Evolutionary conservation across 139 green algal species (phyloP), one percentile per base, ranked within the genome.

Genomic region (Asterochloris sp.): DNA sequence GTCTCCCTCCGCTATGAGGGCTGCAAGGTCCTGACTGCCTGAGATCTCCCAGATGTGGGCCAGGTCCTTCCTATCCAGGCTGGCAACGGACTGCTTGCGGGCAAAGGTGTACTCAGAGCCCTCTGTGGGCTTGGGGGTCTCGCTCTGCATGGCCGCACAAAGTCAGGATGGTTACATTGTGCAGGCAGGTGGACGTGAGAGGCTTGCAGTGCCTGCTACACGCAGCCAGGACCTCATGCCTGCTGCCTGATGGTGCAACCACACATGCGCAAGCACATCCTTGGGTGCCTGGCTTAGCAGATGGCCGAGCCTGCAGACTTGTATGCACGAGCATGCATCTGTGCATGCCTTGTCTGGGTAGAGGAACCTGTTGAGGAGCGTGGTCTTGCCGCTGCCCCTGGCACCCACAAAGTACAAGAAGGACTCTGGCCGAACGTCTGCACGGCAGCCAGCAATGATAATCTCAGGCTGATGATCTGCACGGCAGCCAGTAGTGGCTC

Each of bases 11-110:
- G 73, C 78, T 19, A 94, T 80, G 82, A 92, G 88, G 68, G 87
- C 83, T n/a, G 87, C 80, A 78, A 94, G 89, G 73, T 91, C 87
- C 38, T 89, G 74, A 69, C 82, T 90, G 62, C 92, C 92, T 62
- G 87, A 86, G 12, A 93, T 73, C 79, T 95, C 92, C 91, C 91
- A 95, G 19, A 95, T 89, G 84, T 95, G 91, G 13, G 91, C 90
- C 38, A 95, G 62, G 78, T 95, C 91, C 82, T 94, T 92, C 64
- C 78, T 85, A 54, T 93, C 89, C 63, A 89, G 78, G 69, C 89
- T 83, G 61, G 78, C 88, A 19, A 82, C 82, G 9, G 84, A 84
- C 10, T 86, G 85, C 78, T 91, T 93, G 11, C 89, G 83, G 0
- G 88, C 88, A 80, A 91, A 95, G 0, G 88, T 94, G 82, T 94